These are phyloP conservation scores for Wickerhamiella australiensis DNA, from an alignment of 805 yeast species.

Conservation along the genomic window DNA sequence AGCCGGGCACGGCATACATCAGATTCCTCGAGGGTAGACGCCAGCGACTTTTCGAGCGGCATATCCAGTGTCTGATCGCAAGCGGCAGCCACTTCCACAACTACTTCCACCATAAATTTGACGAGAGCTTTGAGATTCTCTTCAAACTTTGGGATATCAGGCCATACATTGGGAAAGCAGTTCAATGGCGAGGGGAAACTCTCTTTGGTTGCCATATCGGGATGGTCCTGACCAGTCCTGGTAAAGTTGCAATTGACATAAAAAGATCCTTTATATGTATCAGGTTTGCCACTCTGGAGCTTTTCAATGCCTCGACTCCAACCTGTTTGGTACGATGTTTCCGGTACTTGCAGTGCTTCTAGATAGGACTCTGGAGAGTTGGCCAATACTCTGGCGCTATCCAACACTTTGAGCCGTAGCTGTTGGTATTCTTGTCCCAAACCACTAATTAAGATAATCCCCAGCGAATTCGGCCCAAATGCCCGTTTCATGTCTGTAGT, in stretches of 20 bases:
- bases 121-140: constrained; percentile 27
- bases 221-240: constrained; percentile 37
- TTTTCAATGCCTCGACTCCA: constrained; percentile 51
- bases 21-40: constrained; percentile 37
- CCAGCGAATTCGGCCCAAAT: constrained; percentile 45
- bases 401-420: constrained; percentile 35
- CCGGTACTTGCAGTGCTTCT: constrained; percentile 35
- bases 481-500: constrained; percentile 34
- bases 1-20: constrained; percentile 48
- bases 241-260: constrained; percentile 49
- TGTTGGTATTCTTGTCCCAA: constrained; percentile 32
- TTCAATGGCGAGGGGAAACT: constrained; percentile 33
- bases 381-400: constrained; percentile 35
- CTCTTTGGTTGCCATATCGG: constrained; percentile 22
- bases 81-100: constrained; percentile 39
- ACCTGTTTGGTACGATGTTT: constrained; percentile 43
- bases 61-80: constrained; percentile 32
- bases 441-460: constrained; percentile 38
- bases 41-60: constrained; percentile 27
- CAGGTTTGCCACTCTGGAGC: constrained; percentile 36
- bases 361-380: constrained; percentile 30
- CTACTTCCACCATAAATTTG: constrained; percentile 37
- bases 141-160: constrained; percentile 27
- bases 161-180: constrained; percentile 45
- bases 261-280: constrained; percentile 43